Conservation (phyloP, 805 yeast genomes). For the Cyberlindnera lachancei region DNA sequence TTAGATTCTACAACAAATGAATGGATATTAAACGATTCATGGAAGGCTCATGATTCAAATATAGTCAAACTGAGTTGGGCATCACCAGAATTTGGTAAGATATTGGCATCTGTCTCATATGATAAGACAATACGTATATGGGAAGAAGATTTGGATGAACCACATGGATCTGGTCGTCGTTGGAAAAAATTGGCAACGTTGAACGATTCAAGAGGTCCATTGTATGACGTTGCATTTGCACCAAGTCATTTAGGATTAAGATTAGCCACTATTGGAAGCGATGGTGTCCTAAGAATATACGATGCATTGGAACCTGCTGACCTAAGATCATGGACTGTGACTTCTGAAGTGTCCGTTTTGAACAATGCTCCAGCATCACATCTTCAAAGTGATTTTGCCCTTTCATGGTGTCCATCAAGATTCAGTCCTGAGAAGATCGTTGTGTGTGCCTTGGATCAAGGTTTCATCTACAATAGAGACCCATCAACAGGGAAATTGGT, state of each 20-base stretch:
- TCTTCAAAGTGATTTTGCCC: constrained; percentile 75
- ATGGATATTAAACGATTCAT: constrained; percentile 82
- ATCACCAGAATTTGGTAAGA: constrained; percentile 85
- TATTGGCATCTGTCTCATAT: constrained; percentile 81
- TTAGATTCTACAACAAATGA: constrained; percentile 54
- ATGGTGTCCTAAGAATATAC: constrained; percentile 77
- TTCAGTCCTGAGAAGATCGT: constrained; percentile 74
- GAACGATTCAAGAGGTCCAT: constrained; percentile 82
- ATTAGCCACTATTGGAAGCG: constrained; percentile 82
- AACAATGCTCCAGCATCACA: constrained; percentile 69
- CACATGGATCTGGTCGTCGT: constrained; percentile 69
- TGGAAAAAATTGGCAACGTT: constrained; percentile 74
- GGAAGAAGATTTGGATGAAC: constrained; percentile 83
- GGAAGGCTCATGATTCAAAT: constrained; percentile 93
- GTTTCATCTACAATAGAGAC: constrained; percentile 60
- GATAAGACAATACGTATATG: constrained; percentile 85
- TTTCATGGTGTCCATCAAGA: constrained; percentile 88
- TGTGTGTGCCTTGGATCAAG: constrained; percentile 83
- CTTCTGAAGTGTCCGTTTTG: constrained; percentile 62
- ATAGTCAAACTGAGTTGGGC: constrained; percentile 86
- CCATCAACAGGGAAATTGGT: constrained; percentile 43
- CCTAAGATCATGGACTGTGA: constrained; percentile 70
- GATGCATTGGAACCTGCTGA: constrained; percentile 90
- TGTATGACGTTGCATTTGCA: constrained; percentile 85
- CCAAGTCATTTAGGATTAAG: constrained; percentile 78